A percentile compares a stretch with the other conserved stretches of the same genome.
These are phyloP conservation scores for Durio zibethinus DNA, from an alignment of 345 rosid genomes.

Conservation along the genomic window DNA sequence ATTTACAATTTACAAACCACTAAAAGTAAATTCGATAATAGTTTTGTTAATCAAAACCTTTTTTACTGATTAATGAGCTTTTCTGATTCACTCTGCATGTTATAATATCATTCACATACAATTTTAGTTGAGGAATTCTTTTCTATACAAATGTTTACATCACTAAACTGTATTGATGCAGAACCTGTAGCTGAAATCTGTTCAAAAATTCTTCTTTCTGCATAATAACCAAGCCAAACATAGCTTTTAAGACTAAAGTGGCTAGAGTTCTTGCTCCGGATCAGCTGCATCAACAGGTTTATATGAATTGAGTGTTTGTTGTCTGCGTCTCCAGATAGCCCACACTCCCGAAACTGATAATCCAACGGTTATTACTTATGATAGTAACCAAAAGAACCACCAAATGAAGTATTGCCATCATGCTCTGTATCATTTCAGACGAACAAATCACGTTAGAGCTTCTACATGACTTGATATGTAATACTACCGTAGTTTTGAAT, in stretches of 20 bases:
- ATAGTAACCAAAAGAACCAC: conserved; percentile 21
- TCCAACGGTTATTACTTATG: conserved; percentile 20
- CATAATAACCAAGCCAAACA: neutral
- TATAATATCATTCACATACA: neutral
- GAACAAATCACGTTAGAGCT: neutral
- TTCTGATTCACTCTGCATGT: neutral
- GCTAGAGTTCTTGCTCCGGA: conserved; percentile 67
- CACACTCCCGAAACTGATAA: conserved; percentile 42
- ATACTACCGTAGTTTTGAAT: neutral
- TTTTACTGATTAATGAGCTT: neutral
- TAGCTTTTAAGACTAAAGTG: conserved; percentile 25
- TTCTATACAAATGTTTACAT: neutral
- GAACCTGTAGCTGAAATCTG: neutral
- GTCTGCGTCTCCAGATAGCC: conserved; percentile 45
- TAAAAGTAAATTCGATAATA: too few relatives aligned
- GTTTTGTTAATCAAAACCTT: neutral
- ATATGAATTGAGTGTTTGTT: conserved; percentile 38
- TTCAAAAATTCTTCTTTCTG: neutral
- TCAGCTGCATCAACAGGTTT: conserved; percentile 47
- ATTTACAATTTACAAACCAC: too few relatives aligned
- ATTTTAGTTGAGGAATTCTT: neutral
- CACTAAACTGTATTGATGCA: neutral
- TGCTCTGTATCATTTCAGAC: conserved; percentile 40
- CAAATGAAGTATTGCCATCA: conserved; percentile 47
- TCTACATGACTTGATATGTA: neutral